Base-by-base conservation (phyloP, 164 flowering plant genomes). In the Akebia trifoliata region DNA sequence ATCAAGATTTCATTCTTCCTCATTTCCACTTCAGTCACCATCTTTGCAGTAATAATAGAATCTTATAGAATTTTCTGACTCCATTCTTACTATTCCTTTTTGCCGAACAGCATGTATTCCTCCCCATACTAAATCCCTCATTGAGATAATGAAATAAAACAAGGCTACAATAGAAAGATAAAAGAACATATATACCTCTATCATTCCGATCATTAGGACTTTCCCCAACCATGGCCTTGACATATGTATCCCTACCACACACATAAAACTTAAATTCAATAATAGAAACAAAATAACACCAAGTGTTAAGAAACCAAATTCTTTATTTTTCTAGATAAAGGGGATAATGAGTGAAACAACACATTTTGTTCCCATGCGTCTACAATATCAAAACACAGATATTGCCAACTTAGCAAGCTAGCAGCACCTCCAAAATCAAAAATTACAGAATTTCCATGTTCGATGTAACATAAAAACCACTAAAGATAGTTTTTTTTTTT, bases 131-230 rank as follows among this genome's bases (percentile, higher is more conserved):
- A 26, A 3, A 44, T 2, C 25, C 12, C 14, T 39, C 43, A 11
- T 29, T 24, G 24, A 43, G 10, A 26, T 39, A 38, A 15, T 25
- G 31, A 24, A 38, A 54, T 7, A 5, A 3, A 44, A 44, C 1
- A 1, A 44, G 28, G 21, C 10, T 44, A 2, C 11, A 20, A 9
- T 7, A 29, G 15, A 11, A 49, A 39, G 36, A 46, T 17, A 48
- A 53, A 26, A 54, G 42, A 25, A 10, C 3, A 58, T 12, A 50
- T 72, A 50, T 52, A 90, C 99, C 99, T 83, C 97, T 87, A 63
- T 93, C 99, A 75, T 93, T 93, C n/a, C 90, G 77, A 60, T 93
- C 99, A 79, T 93, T 93, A 44, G 91, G 85, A 77, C 78, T 84
- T 73, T 93, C 99, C 32, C 86, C 84, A 50, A 64, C 74, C 96